Conservation (phyloP, 75 land plant species). For the Selaginella tamariscina region DNA sequence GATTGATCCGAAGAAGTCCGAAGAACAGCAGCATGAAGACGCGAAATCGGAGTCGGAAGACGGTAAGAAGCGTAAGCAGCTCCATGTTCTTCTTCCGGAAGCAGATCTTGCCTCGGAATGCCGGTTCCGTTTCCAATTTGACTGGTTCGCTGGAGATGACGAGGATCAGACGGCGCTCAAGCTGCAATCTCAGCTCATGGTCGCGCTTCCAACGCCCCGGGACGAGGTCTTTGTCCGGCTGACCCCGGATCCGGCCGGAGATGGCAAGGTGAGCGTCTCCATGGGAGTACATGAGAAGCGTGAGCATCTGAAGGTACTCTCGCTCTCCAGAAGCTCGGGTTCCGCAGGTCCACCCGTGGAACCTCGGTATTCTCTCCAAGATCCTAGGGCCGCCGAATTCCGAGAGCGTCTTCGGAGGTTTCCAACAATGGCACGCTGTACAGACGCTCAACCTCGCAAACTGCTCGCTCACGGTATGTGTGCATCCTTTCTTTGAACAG, state of each 20-base stretch:
- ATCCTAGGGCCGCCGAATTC: slow-evolving; percentile 26
- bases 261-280: slow-evolving; percentile 32
- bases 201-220: slow-evolving; percentile 78
- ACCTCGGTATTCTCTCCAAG: slow-evolving; percentile 56
- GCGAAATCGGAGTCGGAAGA: too few relatives aligned
- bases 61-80: slow-evolving; percentile 16
- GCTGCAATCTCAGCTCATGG: slow-evolving; percentile 94
- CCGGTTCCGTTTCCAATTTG: slow-evolving; percentile 56
- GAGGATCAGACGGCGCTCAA: slow-evolving; percentile 89
- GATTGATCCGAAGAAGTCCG: background rate
- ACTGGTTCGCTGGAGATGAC: slow-evolving; percentile 84
- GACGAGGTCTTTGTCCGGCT: slow-evolving; percentile 50
- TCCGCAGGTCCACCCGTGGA: slow-evolving; percentile 80
- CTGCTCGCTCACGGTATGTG: slow-evolving; percentile 59
- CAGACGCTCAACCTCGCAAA: slow-evolving; percentile 50
- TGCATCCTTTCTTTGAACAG: background rate
- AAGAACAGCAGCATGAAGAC: background rate
- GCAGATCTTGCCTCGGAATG: slow-evolving; percentile 19
- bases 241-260: slow-evolving; percentile 14
- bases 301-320: slow-evolving; percentile 60
- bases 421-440: slow-evolving; percentile 65
- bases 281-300: slow-evolving; percentile 62
- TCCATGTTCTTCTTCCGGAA: slow-evolving; percentile 3
- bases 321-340: slow-evolving; percentile 33
- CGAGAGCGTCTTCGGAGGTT: slow-evolving; percentile 27